Conservation (phyloP, 768 basidiomycete genomes). For the Kwoniella europaea region DNA sequence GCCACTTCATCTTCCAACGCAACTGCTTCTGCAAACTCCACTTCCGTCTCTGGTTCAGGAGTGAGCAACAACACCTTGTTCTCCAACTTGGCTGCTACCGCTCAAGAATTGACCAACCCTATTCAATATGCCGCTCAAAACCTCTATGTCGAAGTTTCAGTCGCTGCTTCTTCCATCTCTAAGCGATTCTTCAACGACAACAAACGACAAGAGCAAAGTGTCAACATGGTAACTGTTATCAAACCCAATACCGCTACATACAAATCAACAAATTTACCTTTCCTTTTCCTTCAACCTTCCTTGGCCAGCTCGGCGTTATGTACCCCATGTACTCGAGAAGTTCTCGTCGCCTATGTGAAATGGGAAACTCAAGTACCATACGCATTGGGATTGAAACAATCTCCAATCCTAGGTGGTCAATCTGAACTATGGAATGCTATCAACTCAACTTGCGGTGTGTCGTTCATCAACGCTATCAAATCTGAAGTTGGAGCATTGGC, state of each 20-base stretch:
- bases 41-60: conserved; percentile 30
- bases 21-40: conserved; percentile 62
- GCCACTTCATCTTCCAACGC: conserved; percentile 31
- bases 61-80: conserved; percentile 39
- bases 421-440: conserved; percentile 69
- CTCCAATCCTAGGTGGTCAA: conserved; percentile 72
- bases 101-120: conserved; percentile 30
- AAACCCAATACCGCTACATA: conserved; percentile 64
- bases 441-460: conserved; percentile 68
- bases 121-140: conserved; percentile 51
- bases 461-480: conserved; percentile 64
- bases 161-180: conserved; percentile 34
- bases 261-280: conserved; percentile 64
- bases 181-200: conserved; percentile 41
- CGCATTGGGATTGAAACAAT: conserved; percentile 72
- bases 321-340: conserved; percentile 76
- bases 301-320: conserved; percentile 68
- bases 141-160: conserved; percentile 31
- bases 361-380: conserved; percentile 76
- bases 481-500: conserved; percentile 48
- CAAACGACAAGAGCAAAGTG: conserved; percentile 17
- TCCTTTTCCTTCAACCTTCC: conserved; percentile 73
- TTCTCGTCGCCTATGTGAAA: conserved; percentile 75
- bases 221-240: conserved; percentile 47
- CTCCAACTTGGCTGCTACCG: conserved; percentile 40